Evolutionary conservation across 306 rosid species (phyloP).

Genomic region (Quercus parvula): DNA sequence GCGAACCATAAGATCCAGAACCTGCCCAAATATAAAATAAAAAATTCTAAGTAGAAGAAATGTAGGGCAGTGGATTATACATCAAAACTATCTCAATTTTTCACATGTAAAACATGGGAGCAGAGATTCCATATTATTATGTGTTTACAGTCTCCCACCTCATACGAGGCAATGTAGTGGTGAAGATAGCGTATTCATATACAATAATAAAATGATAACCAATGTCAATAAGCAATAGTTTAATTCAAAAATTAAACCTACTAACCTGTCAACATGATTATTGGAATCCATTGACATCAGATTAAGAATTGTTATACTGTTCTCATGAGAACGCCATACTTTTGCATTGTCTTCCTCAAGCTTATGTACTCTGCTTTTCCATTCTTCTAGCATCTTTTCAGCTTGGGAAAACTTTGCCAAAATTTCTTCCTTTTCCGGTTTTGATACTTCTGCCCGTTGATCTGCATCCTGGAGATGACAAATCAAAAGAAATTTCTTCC

Average conservation of each 20-base stretch:
- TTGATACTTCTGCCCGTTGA: conserved; percentile 47
- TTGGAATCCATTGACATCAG: conserved; percentile 97
- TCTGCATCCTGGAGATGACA: conserved; percentile 58
- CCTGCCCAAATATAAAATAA: conserved; percentile 41
- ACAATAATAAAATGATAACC: not conserved
- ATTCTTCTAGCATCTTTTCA: conserved; percentile 66
- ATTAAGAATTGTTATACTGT: conserved; percentile 85
- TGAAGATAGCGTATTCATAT: not conserved
- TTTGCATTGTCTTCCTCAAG: conserved; percentile 94
- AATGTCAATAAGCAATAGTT: not conserved
- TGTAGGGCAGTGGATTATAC: not conserved
- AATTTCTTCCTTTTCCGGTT: conserved; percentile 65
- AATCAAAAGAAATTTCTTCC: not conserved
- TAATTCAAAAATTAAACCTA: conserved; percentile 19
- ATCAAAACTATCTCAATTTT: not conserved
- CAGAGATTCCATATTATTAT: conserved; percentile 4
- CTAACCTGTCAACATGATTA: conserved; percentile 91
- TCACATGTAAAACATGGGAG: not conserved
- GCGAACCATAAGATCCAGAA: conserved; percentile 93
- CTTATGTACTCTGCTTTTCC: conserved; percentile 81
- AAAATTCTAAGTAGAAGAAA: not conserved
- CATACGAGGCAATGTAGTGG: conserved; percentile 10
- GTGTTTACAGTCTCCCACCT: not conserved
- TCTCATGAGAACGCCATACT: conserved; percentile 78
- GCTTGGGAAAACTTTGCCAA: conserved; percentile 65